phyloP scores from a whole-genome alignment of 73 alveolate species.

The Effrenium voratum region DNA sequence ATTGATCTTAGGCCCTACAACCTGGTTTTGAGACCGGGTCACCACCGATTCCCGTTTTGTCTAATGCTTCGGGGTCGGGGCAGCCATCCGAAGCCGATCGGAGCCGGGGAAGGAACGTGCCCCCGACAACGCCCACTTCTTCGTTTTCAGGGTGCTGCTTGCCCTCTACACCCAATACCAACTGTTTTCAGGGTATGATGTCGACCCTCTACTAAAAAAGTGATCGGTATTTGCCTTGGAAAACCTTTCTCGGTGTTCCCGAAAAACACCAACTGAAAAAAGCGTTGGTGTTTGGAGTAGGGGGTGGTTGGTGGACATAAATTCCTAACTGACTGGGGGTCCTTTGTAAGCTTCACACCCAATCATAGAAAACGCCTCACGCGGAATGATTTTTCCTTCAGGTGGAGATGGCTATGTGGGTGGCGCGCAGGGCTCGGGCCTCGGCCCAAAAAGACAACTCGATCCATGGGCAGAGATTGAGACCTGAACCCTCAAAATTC shows the following conservation, averaged over 20 bases:
- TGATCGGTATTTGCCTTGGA: neutral
- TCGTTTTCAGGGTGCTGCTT: too few species aligned
- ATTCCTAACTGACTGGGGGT: neutral
- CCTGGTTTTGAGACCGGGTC: too few species aligned
- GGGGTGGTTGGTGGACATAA: neutral
- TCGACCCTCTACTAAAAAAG: too few species aligned
- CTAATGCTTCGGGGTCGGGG: too few species aligned
- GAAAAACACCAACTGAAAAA: neutral
- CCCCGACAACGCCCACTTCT: too few species aligned
- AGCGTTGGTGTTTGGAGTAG: neutral
- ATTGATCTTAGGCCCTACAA: too few species aligned
- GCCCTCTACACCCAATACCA: too few species aligned
- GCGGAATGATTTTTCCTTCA: neutral
- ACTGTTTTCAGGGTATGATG: too few species aligned
- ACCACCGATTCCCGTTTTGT: too few species aligned
- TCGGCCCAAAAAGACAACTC: neutral
- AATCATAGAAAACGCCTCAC: neutral
- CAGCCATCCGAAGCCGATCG: too few species aligned
- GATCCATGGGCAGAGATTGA: neutral
- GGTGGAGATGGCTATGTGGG: constrained; percentile 85
- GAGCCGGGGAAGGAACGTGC: too few species aligned
- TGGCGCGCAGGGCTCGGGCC: constrained; percentile 9
- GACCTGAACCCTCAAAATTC: neutral
- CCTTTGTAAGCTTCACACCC: neutral
- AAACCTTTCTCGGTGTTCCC: neutral